phyloP scores from a whole-genome alignment of 2,329 filamentous ascomycete genomes.

The Colletotrichum scovillei region DNA sequence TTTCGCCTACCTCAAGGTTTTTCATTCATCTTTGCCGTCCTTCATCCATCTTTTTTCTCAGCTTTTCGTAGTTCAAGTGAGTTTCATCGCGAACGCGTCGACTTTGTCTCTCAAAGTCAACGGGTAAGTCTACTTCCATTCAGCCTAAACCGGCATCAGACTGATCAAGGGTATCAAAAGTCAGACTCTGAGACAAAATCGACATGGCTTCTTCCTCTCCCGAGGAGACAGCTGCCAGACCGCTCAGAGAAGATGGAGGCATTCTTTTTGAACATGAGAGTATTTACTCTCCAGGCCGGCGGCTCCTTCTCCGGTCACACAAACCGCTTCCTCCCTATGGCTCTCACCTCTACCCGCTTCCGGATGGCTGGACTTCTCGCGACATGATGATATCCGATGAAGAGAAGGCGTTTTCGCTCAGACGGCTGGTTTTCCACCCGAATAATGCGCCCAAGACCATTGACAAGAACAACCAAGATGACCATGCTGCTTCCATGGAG shows the following conservation, averaged over 20 bases:
- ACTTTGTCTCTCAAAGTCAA: background rate
- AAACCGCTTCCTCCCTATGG: conserved; percentile 1
- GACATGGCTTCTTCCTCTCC: no score
- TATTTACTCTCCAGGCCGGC: background rate
- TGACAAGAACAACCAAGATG: background rate
- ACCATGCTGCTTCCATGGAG: background rate
- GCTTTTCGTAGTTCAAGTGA: no score
- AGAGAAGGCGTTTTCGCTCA: background rate
- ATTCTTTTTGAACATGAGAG: background rate
- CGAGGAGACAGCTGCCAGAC: background rate
- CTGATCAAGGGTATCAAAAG: no score
- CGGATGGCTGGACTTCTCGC: background rate
- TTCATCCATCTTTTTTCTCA: no score
- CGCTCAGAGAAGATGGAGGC: background rate
- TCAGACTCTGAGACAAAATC: no score
- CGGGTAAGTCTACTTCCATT: background rate
- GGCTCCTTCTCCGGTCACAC: background rate
- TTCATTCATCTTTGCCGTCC: no score
- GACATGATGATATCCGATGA: background rate
- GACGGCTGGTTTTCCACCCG: background rate
- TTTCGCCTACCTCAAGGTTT: no score
- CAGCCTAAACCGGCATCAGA: no score
- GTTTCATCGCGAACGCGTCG: background rate
- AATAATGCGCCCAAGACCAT: background rate
- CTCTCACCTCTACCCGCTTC: background rate